Evolutionary conservation across 1,284 basidiomycete species (phyloP), one percentile per base, ranked within the genome.

Genomic region (Sanghuangporus sanghuang): DNA sequence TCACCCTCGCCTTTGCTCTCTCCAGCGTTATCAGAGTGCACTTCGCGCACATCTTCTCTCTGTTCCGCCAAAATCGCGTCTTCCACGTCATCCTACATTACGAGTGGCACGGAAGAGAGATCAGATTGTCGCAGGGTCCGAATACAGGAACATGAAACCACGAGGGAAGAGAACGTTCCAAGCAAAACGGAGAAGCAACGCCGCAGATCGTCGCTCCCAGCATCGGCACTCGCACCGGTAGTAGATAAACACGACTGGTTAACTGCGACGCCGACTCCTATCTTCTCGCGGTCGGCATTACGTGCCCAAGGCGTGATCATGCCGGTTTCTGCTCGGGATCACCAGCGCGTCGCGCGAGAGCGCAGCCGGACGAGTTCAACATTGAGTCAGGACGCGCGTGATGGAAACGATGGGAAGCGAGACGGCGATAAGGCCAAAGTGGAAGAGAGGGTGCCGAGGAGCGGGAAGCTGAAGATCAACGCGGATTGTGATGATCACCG

Each of bases 211-310:
- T 46, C 44, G 16, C 44, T 46, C 6, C 7, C 16, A 42, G 40
- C n/a, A n/a, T 27, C 57, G n/a, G 18, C 18, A 14, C 6, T 9
- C 38, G 36, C 55, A 18, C 44, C 57, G n/a, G 18, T 36, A 14
- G 18, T 36, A 14, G 48, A 52, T 36, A 63, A 50, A 14, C 62
- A 63, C 35, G 56, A 57, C 44, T 63, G 62, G 62, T 44, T 63
- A n/a, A 46, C 62, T 6, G 57, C 57, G 32, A 6, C 21, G 2
- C 62, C 40, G 32, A 63, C 57, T 8, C 62, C 62, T 11, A 21
- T 59, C 4, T 63, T 63, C 27, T 57, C 55, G 36, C 55, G 62
- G 1, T 59, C 55, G 8, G 21, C 39, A 35, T 21, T 63, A 8
- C 38, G 46, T 21, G 16, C 46, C 18, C 62, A 63, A n/a, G 56